Base-by-base conservation (phyloP, 495 filamentous ascomycete genomes). In the Hyaloscypha hepaticicola region DNA sequence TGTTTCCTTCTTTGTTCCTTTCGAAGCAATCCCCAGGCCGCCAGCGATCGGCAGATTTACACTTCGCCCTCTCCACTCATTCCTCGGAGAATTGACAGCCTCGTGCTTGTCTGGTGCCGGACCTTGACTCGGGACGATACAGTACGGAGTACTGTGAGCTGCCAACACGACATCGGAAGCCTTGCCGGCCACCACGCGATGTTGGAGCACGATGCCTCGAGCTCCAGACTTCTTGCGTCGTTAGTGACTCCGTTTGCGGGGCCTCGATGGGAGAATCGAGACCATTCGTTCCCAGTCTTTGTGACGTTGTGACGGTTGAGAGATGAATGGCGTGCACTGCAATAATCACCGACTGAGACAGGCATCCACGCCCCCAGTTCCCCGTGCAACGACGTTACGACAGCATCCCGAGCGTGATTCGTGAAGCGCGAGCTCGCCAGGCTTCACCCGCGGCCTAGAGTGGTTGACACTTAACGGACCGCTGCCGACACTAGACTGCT, bases 321-420 rank as follows among this genome's bases (percentile, higher is more conserved):
- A 45, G 38, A 45, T 16, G 19, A 45, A 45, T 45, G 38, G 38
- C 38, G 38, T 45, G 19, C 38, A 45, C 38, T n/a, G n/a, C n/a
- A n/a, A 45, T 45, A 58, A 58, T 58, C 33, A 58, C 56, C 56
- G 61, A 55, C 51, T 57, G 38, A 56, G 61, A 63, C 52, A 63
- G 16, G 25, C 55, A 21, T n/a, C 52, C 5, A 51, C 31, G 31
- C 2, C 31, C 31, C 0, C 31, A 6, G 12, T 6, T 12, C 31
- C 6, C 31, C 31, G 12, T 6, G 12, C 31, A 1, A 33, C 31
- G 7, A 33, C 31, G 31, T 33, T 33, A 6, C 31, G 7, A 33
- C 31, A 1, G 38, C 38, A 16, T 45, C 38, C 38, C 19, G 38
- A 16, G 16, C 6, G 6, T 16, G 6, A 16, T 4, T 16, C 38